Evolutionary conservation across 2,329 filamentous ascomycete species (phyloP), one percentile per base, ranked within the genome.

Genomic region (Colletotrichum sp.): DNA sequence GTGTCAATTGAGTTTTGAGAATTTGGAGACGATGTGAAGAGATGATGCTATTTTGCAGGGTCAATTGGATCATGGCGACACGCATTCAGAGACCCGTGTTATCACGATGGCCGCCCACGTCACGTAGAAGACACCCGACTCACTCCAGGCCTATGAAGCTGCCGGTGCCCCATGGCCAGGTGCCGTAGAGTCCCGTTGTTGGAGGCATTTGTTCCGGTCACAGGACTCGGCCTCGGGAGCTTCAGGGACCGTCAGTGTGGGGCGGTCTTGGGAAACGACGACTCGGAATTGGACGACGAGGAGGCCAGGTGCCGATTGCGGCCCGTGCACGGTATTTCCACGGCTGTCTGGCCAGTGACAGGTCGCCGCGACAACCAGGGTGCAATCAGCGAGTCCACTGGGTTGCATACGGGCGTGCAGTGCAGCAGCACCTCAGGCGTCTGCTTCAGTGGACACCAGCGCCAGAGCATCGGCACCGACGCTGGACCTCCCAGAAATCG

Each of bases 331-430:
- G 18, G 18, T 7, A 13, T 21, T 15, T 67, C 34, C n/a, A 57
- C 12, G 12, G 21, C 26, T 28, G 10, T 2, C 39, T 32, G 60
- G 59, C 30, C 59, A 32, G 28, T 32, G 18, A 61, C 59, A 32
- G 68, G 74, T 76, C 65, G 24, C 65, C 59, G 52, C 21, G 74
- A 74, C 71, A 75, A 75, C 73, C 70, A 36, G 70, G 65, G 64
- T 39, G 34, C n/a, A n/a, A 32, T 26, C 24, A 52, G 26, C 18
- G 59, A 30, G 59, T 30, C 59, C 39, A 66, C 63, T 30, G 63
- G n/a, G 8, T 21, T 21, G 60, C 43, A 48, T 48, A 48, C 43
- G 43, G 39, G 21, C 21, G 55, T 59, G 52, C 24, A 57, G n/a
- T 57, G 24, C 52, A 21, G 52, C 52, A 24, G 21, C 26, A 28